Base-by-base conservation (phyloP, 2,329 filamentous ascomycete species). In the Monosporascus sp. region DNA sequence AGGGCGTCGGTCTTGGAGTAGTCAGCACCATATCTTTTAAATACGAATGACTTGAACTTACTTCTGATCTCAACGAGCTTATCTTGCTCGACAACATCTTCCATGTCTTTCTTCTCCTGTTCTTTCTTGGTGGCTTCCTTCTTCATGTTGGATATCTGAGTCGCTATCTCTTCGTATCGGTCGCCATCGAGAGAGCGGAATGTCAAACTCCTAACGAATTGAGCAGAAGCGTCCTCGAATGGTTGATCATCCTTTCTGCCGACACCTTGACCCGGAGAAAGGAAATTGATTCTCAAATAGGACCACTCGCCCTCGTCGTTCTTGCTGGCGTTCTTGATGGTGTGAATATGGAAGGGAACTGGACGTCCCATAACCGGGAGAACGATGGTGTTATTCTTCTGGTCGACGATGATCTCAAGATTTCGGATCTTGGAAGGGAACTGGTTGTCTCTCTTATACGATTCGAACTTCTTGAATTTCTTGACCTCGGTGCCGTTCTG, bases 71-170 rank as follows among this genome's bases (percentile, higher is more conserved):
- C 92, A 61, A 95, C 79, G 50, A 99, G 83, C 76, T 99, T 99
- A 69, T 99, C 94, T 71, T 99, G 94, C 72, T 97, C 94, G 6
- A 99, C 92, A 22, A 99, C 94, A 71, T 99, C 94, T 69, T 99
- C 94, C 88, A 99, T 88, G 63, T 99, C 93, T 75, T 99, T 99
- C 83, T 97, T 97, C 72, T 97, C 93, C 65, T 97, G 92, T 71
- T 99, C 94, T 63, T 90, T 89, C 72, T 96, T 92, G 43, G 90
- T 83, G 5, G 89, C 85, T 61, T 93, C 90, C 68, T 94, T 96
- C 76, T 97, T 96, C 77, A 99, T 87, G 66, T 97, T 94, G 11
- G 90, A 93, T 63, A 99, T 97, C 66, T 96, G 89, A 56, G 88
- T 88, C 14, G 91, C 88, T 60, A 99, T 94, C 64, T 95, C 90